Base-by-base conservation (phyloP, 352 stramenopile species). In the Pythium oligandrum region DNA sequence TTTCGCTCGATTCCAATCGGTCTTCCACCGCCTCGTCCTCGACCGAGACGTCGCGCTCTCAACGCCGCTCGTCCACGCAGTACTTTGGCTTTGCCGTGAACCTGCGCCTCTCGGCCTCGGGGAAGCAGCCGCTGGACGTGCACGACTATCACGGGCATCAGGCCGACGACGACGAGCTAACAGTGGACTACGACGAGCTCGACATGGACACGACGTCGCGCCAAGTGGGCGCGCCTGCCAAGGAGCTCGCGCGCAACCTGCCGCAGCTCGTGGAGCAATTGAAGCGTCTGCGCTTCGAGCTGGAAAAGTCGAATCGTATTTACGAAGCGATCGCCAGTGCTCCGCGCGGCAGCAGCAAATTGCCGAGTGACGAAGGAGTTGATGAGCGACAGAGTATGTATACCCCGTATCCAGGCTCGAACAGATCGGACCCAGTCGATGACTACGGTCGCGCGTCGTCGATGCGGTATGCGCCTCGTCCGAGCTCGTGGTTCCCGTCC, bases 241-340 rank as follows among this genome's bases (percentile, higher is more conserved):
- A 63, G 8, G 79, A 90, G 57, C 65, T 93, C 6, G 72, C 70
- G 53, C 66, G 70, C 10, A 86, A 71, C 42, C 57, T 93, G 38
- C 80, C 83, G 10, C 65, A 78, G 45, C 70, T 93, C 11, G 67
- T 93, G 9, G 57, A 65, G 40, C 66, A 90, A 40, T 70, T 93
- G 26, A 73, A 73, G 56, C 60, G 63, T 44, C 67, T 93, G 7
- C 78, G 79, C 30, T 37, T 68, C 9, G 71, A 86, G 46, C 90
- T 91, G 78, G 71, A 87, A 44, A 75, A 71, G 46, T 85, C 81
- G 55, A 82, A 75, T 32, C 75, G 83, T 51, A 60, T 90, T 32
- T 93, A 91, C 66, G 77, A 89, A 45, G 52, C 75, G 35, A 72
- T 86, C 44, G 61, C 74, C 17, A 58, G 69, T 4, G 44, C 53